These are phyloP conservation scores for Phtheirospermum japonicum DNA, from an alignment of 257 asterid species.

Conservation along the genomic window DNA sequence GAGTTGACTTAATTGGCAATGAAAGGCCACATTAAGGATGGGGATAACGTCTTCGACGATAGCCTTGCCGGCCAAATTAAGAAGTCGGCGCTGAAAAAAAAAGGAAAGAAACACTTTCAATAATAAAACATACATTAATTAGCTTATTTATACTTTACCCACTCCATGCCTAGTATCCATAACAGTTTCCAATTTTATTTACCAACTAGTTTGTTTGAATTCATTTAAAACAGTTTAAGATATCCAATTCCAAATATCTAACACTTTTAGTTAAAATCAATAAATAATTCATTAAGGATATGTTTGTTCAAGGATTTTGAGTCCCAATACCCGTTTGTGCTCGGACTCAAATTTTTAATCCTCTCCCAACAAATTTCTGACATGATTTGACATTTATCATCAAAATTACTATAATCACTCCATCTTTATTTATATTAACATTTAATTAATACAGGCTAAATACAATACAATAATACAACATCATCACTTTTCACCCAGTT, in stretches of 20 bases:
- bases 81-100: constrained; percentile 52
- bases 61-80: constrained; percentile 55
- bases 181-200: background rate
- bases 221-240: background rate
- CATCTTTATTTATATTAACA: background rate
- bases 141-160: background rate
- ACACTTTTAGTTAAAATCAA: background rate
- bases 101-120: background rate
- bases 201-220: background rate
- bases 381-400: too few relatives aligned
- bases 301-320: too few relatives aligned
- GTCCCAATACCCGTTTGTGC: too few relatives aligned
- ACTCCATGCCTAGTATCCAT: background rate
- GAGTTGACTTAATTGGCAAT: constrained; percentile 53
- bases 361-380: too few relatives aligned
- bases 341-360: too few relatives aligned
- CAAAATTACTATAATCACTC: too few relatives aligned
- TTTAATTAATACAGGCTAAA: too few relatives aligned
- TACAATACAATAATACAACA: background rate
- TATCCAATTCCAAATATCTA: background rate
- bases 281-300: too few relatives aligned
- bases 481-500: background rate
- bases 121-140: background rate
- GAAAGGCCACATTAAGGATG: constrained; percentile 48
- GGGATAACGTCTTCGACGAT: constrained; percentile 59